Evolutionary conservation across 2,329 filamentous ascomycete species (phyloP).

Genomic region (Ustilaginoidea virens): DNA sequence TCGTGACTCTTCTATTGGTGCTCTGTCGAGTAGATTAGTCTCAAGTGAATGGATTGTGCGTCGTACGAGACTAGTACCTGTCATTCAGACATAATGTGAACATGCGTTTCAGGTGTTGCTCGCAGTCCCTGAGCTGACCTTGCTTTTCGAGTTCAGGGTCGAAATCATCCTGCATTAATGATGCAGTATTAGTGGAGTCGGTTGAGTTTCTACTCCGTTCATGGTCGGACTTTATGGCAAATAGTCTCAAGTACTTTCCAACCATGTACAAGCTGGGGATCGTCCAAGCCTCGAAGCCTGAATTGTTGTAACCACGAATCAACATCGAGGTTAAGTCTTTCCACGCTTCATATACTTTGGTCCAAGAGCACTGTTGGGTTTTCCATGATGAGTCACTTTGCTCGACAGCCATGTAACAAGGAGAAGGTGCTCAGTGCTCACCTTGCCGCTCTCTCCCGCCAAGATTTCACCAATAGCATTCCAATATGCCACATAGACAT

Average conservation of each 20-base stretch:
- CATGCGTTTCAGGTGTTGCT: constrained; percentile 78
- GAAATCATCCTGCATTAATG: constrained; percentile 63
- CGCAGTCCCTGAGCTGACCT: constrained; percentile 79
- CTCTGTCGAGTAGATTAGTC: constrained; percentile 29
- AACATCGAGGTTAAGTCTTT: constrained; percentile 66
- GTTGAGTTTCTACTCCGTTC: constrained; percentile 31
- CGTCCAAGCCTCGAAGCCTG: constrained; percentile 75
- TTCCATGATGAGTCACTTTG: no score
- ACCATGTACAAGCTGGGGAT: constrained; percentile 79
- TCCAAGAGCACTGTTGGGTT: constrained; percentile 45
- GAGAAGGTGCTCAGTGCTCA: no score
- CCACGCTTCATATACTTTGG: constrained; percentile 77
- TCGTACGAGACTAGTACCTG: constrained; percentile 37
- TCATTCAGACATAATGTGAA: constrained; percentile 85
- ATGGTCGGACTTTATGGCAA: constrained; percentile 82
- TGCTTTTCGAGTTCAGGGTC: constrained; percentile 62
- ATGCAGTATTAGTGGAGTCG: constrained; percentile 21
- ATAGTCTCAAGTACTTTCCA: constrained; percentile 72
- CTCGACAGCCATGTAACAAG: no score
- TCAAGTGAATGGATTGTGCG: not conserved
- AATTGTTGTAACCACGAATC: constrained; percentile 65
- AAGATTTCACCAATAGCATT: constrained; percentile 63
- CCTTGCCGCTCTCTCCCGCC: constrained; percentile 27
- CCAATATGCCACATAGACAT: constrained; percentile 76
- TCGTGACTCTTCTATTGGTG: constrained; percentile 70